phyloP scores from a whole-genome alignment of 441 rosid species.

The Pelargonium australe region DNA sequence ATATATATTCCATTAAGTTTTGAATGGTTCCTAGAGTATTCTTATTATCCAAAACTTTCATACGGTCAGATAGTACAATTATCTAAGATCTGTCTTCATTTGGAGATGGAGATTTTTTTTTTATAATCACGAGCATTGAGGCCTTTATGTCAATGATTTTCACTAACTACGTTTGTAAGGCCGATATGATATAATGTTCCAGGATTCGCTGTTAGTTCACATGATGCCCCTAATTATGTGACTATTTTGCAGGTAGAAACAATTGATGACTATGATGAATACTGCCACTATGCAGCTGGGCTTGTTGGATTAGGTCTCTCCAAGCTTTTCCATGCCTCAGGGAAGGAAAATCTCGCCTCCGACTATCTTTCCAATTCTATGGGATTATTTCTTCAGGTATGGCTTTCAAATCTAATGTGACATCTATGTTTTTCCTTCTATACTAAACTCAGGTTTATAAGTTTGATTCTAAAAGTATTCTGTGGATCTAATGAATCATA shows the following conservation, averaged over 20 bases:
- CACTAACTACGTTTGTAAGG: background rate
- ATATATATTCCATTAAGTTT: background rate
- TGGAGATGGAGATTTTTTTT: no score
- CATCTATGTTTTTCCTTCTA: constrained; percentile 2
- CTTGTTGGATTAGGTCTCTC: constrained; percentile 90
- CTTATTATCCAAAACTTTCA: no score
- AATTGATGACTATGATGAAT: constrained; percentile 76
- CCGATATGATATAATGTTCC: background rate
- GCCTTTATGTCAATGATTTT: background rate
- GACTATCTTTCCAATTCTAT: constrained; percentile 73
- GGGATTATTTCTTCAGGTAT: constrained; percentile 95
- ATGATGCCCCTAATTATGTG: constrained; percentile 10
- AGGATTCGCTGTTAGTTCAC: background rate
- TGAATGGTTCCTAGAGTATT: no score
- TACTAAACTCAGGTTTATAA: constrained; percentile 12
- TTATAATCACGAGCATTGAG: no score
- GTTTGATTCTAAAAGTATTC: constrained; percentile 6
- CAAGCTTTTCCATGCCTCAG: constrained; percentile 78
- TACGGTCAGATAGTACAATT: no score
- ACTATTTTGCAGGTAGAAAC: constrained; percentile 71
- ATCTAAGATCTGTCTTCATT: no score
- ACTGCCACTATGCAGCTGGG: constrained; percentile 94
- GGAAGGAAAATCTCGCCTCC: constrained; percentile 56
- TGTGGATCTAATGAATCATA: constrained; percentile 28
- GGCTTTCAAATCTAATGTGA: constrained; percentile 7